Evolutionary conservation across 495 filamentous ascomycete species (phyloP).

Genomic region (Neurospora sp.): DNA sequence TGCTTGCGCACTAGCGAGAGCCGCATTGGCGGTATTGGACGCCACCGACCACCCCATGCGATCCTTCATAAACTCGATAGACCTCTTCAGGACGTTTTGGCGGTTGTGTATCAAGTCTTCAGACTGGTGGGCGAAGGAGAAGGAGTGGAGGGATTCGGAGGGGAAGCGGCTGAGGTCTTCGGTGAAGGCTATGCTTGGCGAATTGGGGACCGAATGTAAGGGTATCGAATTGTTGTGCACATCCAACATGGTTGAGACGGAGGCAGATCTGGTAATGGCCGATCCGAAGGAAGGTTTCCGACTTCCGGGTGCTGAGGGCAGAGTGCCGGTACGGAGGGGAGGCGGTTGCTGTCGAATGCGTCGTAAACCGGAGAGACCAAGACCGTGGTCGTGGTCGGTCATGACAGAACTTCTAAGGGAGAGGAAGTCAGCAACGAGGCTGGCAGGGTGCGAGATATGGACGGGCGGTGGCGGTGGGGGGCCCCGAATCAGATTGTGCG

Average conservation of each 20-base stretch:
- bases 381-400: conserved; percentile 48
- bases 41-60: conserved; percentile 69
- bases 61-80: conserved; percentile 96
- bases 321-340: conserved; percentile 52
- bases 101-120: conserved; percentile 83
- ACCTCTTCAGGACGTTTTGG: conserved; percentile 87
- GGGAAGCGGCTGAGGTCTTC: conserved; percentile 92
- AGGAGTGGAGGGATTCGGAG: conserved; percentile 92
- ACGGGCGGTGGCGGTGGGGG: background rate
- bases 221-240: conserved; percentile 26
- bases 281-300: conserved; percentile 49
- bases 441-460: background rate
- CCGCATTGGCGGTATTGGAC: conserved; percentile 20
- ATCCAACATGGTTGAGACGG: conserved; percentile 47
- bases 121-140: conserved; percentile 95
- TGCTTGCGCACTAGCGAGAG: conserved; percentile 69
- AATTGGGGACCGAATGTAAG: conserved; percentile 49
- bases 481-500: conserved; percentile 7
- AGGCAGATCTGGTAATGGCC: conserved; percentile 48
- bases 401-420: conserved; percentile 39
- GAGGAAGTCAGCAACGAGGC: conserved; percentile 17
- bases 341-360: conserved; percentile 81
- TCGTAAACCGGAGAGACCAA: conserved; percentile 67
- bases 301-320: conserved; percentile 45
- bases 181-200: conserved; percentile 51